These are phyloP conservation scores for Hyaloscypha finlandica DNA, from an alignment of 495 filamentous ascomycete genomes.

Conservation along the genomic window DNA sequence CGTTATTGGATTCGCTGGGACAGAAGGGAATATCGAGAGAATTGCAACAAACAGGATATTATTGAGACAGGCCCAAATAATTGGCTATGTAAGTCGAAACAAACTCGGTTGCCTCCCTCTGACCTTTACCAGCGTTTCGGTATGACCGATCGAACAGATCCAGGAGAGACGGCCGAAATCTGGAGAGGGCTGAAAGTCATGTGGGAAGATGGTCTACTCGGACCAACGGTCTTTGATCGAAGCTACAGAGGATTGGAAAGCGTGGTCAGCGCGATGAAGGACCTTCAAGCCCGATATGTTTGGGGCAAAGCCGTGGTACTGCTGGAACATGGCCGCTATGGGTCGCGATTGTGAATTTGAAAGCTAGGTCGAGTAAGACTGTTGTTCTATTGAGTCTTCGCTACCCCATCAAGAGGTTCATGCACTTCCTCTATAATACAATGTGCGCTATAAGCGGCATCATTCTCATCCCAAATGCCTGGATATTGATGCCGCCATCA, in stretches of 20 bases:
- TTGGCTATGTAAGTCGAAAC: conserved; percentile 46
- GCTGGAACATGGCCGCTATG: conserved; percentile 33
- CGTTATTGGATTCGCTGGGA: conserved; percentile 68
- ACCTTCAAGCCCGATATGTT: conserved; percentile 59
- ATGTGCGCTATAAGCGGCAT: conserved; percentile 14
- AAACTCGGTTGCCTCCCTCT: neutral
- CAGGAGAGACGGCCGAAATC: conserved; percentile 53
- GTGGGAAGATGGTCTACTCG: conserved; percentile 59
- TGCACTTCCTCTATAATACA: conserved; percentile 27
- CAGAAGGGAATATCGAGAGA: conserved; percentile 62
- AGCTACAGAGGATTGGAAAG: conserved; percentile 63
- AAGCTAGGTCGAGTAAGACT: neutral
- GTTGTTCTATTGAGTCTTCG: neutral
- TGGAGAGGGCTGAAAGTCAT: conserved; percentile 66
- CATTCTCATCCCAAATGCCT: conserved; percentile 22
- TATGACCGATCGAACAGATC: conserved; percentile 49
- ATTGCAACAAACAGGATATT: conserved; percentile 69
- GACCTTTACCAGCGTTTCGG: conserved; percentile 46
- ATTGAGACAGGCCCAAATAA: conserved; percentile 67
- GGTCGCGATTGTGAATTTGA: conserved; percentile 6
- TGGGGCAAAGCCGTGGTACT: conserved; percentile 76
- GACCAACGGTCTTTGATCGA: conserved; percentile 59
- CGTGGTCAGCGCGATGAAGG: conserved; percentile 60
- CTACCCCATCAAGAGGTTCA: conserved; percentile 14
- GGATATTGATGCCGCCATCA: conserved; percentile 24